Percentiles rank a stretch among this genome's conserved stretches.
Evolutionary conservation across 2,329 filamentous ascomycete genomes (phyloP).

Genomic region (Periconia sp.): DNA sequence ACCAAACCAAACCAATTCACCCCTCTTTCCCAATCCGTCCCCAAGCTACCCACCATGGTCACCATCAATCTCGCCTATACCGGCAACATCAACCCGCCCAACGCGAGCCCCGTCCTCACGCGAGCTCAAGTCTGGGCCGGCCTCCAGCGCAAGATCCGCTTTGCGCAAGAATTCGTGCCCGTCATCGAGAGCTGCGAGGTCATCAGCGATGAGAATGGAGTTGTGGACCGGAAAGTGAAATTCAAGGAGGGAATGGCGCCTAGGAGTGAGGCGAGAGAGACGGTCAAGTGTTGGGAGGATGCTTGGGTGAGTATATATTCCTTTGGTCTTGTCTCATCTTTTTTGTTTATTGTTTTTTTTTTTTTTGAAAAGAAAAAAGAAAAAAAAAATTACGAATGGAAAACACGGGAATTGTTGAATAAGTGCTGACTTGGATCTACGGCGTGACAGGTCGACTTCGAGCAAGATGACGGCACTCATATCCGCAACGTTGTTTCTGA

Average conservation of each 20-base stretch:
- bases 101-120: constrained; percentile 45
- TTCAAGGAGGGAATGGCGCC: constrained; percentile 47
- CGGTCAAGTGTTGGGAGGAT: constrained; percentile 46
- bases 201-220: constrained; percentile 44
- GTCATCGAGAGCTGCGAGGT: constrained; percentile 51
- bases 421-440: too few relatives aligned
- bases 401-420: background rate
- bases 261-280: constrained; percentile 42
- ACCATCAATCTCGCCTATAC: constrained; percentile 51
- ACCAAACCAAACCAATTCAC: too few relatives aligned
- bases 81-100: constrained; percentile 51
- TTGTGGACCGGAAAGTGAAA: constrained; percentile 44
- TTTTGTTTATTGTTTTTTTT: constrained; percentile 3
- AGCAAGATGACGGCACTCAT: constrained; percentile 49
- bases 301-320: constrained; percentile 50
- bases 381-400: too few relatives aligned
- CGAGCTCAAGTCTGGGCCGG: constrained; percentile 51
- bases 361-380: too few relatives aligned
- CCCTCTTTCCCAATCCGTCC: background rate
- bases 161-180: constrained; percentile 54
- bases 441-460: constrained; percentile 57
- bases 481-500: constrained; percentile 54
- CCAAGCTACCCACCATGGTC: constrained; percentile 42
- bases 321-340: constrained; percentile 2
- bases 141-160: constrained; percentile 54